Evolutionary conservation across 495 filamentous ascomycete species (phyloP), one percentile per base, ranked within the genome.

Genomic region (Podospora bellae-mahoneyi): DNA sequence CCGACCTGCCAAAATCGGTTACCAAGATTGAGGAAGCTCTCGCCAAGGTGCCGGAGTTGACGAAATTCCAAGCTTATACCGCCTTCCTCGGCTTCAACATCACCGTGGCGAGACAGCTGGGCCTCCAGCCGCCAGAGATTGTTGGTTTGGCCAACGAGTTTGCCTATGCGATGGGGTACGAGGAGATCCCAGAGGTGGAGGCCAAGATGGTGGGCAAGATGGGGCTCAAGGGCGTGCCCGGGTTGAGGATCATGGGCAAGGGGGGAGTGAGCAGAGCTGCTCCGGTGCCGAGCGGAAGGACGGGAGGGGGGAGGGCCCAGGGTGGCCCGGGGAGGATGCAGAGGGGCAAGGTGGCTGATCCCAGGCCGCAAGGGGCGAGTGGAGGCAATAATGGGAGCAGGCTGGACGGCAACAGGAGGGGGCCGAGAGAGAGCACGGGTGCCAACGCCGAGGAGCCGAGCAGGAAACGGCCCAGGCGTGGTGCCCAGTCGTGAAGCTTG

Each of bases 211-310:
- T 77, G 26, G 64, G 67, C 34, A 77, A 74, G 75, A 77, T 77
- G 75, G 75, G 75, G 5, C 70, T 77, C 61, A 71, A 72, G 68
- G 74, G 74, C 57, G 75, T 77, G 56, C 70, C 74, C n/a, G 75
- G 75, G 4, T 26, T 77, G 32, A 53, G 28, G 10, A 63, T 72
- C 20, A 34, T 61, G 15, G 66, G 62, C 26, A 67, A 57, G 44
- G 64, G 23, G 5, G 28, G 15, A 4, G 39, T 69, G 2, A 13
- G 19, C 26, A 55, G 16, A 16, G 60, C 16, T 58, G 68, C 57
- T 48, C 28, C n/a, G 57, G 63, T 61, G 30, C 64, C 28, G 16
- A 54, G 20, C 9, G 27, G 44, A 19, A 48, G 68, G 6, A 55
- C 55, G 19, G 13, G 19, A 9, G 64, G 62, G 19, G 39, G 23